Evolutionary conservation across 805 yeast species (phyloP), one percentile per base, ranked within the genome.

Genomic region (Kodamaea sagamina): DNA sequence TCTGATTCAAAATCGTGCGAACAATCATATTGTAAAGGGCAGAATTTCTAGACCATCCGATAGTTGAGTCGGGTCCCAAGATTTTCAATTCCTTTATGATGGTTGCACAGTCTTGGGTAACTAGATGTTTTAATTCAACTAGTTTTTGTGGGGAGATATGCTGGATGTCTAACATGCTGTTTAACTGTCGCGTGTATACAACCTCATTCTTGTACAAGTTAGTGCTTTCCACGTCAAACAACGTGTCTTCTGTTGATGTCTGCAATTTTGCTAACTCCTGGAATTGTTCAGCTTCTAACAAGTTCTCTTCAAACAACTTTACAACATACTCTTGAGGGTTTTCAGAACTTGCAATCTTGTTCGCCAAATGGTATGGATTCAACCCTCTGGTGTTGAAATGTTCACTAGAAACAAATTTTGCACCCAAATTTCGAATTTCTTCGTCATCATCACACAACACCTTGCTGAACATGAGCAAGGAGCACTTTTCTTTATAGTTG

Each of bases 151-250:
- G 4, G 4, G 40, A 16, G n/a, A 27, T 4, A 4, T 27, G 15
- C 7, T 16, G 4, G 7, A 12, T 19, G 5, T 1, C 12, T 2
- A 44, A 6, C 28, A 47, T 36, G 8, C 16, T 6, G 12, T 22
- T 19, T 18, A 47, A 15, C 9, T 45, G 29, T 15, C 4, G 15
- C 12, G 38, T 41, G 9, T 32, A 40, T 3, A 36, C 67, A 6
- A 73, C 57, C 10, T 71, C 74, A 54, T 82, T 79, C 50, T 81
- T 69, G 61, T 81, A 86, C 29, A 84, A 74, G 50, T 88, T 87
- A 42, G 74, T 77, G 52, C 78, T 79, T 55, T 89, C 97, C 5
- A 74, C 62, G 4, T 80, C 79, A 59, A 88, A 89, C 31, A 89
- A 58, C 2, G 71, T 21, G 6, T 38, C 47, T 22, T 15, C 19